phyloP scores from a whole-genome alignment of 768 basidiomycete genomes.

The Rhodosporidiobolus sp. region DNA sequence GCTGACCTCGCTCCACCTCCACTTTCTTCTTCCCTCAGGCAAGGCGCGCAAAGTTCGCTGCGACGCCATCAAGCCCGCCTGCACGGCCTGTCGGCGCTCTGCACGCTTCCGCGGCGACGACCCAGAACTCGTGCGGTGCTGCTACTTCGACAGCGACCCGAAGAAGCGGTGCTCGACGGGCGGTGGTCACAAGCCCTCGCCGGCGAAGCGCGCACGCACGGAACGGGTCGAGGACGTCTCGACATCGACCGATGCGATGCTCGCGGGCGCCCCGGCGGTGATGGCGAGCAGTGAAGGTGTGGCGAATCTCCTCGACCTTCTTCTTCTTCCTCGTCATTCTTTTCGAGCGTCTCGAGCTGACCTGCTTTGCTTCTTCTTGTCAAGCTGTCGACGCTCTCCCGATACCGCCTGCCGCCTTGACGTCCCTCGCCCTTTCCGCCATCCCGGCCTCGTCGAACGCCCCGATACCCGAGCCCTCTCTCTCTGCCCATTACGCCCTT shows the following conservation, averaged over 20 bases:
- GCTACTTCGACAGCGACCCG: neutral
- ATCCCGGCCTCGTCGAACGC: neutral
- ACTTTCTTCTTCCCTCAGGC: neutral
- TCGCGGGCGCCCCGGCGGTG: neutral
- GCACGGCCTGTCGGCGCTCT: conserved; percentile 8
- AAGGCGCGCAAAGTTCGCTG: conserved; percentile 26
- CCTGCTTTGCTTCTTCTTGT: neutral
- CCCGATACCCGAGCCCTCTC: too few species aligned
- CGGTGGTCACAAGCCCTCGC: neutral
- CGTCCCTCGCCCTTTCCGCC: too few species aligned
- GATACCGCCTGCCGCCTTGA: neutral
- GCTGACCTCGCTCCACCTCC: neutral
- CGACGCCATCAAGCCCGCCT: conserved; percentile 15
- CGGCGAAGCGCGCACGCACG: neutral
- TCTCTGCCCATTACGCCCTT: too few species aligned
- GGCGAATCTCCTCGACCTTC: neutral
- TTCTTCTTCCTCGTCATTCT: neutral
- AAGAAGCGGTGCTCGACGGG: neutral
- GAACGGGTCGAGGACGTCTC: neutral
- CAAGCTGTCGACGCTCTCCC: too few species aligned
- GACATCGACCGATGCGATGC: neutral
- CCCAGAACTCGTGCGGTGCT: conserved; percentile 4
- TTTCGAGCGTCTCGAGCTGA: too few species aligned
- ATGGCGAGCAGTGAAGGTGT: neutral
- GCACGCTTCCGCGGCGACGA: conserved; percentile 17